Evolutionary conservation across 768 basidiomycete species (phyloP).

Genomic region (Pulveroboletus frians): DNA sequence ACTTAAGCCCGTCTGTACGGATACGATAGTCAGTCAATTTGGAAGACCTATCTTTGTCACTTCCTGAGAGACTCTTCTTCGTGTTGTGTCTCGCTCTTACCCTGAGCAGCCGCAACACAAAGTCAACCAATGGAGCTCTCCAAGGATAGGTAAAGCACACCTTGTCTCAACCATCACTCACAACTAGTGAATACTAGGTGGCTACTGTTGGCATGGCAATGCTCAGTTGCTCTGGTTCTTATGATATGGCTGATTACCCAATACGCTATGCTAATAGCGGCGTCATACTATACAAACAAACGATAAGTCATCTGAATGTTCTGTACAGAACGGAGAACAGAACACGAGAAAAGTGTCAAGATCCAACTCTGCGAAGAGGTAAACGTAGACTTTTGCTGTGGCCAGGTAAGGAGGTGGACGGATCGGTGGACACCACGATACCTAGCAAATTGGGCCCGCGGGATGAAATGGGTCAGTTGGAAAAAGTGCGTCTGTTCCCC

Average conservation of each 20-base stretch:
- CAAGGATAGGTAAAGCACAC: neutral
- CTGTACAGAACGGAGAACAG: no score
- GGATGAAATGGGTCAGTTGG: conserved; percentile 94
- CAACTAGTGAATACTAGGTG: no score
- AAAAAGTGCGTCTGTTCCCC: conserved; percentile 54
- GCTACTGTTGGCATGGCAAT: neutral
- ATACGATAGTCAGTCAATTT: no score
- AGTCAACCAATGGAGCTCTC: neutral
- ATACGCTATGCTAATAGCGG: no score
- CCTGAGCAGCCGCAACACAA: neutral
- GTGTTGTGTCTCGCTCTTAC: no score
- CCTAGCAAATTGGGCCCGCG: conserved; percentile 76
- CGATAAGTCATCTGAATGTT: no score
- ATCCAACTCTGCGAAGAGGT: conserved; percentile 82
- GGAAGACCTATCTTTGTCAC: no score
- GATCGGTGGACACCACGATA: conserved; percentile 72
- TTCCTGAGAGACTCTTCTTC: no score
- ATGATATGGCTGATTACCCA: neutral
- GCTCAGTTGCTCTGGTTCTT: neutral
- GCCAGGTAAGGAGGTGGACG: conserved; percentile 82
- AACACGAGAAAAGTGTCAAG: no score
- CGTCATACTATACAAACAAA: no score
- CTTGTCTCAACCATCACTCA: conserved; percentile 4
- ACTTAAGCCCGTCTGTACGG: no score
- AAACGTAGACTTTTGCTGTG: conserved; percentile 87